Evolutionary conservation across 768 basidiomycete genomes (phyloP).

Genomic region (Hericium alpestre): DNA sequence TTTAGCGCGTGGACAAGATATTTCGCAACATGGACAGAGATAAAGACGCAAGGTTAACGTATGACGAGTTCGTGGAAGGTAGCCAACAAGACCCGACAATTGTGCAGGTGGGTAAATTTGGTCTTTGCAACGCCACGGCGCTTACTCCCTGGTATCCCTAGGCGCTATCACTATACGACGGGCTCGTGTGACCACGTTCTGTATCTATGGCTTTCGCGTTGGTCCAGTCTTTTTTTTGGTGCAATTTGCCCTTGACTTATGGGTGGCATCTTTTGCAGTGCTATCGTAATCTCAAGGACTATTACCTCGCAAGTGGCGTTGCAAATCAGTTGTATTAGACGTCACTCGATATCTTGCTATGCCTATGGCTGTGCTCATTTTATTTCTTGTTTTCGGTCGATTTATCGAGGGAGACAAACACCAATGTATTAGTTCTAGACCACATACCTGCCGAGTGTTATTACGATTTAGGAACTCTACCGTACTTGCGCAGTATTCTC

Average conservation of each 20-base stretch:
- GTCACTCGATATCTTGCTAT: background rate
- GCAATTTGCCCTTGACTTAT: too few species aligned
- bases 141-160: conserved; percentile 20
- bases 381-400: background rate
- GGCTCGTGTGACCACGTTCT: conserved; percentile 49
- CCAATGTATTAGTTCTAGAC: background rate
- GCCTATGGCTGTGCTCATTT: background rate
- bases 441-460: background rate
- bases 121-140: background rate
- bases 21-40: conserved; percentile 96
- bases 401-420: conserved; percentile 1
- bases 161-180: conserved; percentile 93
- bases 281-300: too few species aligned
- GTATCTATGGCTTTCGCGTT: too few species aligned
- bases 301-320: too few species aligned
- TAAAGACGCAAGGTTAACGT: conserved; percentile 87
- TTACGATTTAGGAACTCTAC: conserved; percentile 34
- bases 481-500: conserved; percentile 68
- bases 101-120: conserved; percentile 60
- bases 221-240: too few species aligned
- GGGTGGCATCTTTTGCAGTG: too few species aligned
- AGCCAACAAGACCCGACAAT: conserved; percentile 99
- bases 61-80: conserved; percentile 96
- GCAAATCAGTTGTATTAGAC: background rate
- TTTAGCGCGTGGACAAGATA: conserved; percentile 94